Evolutionary conservation across 1,284 basidiomycete genomes (phyloP), one percentile per base, ranked within the genome.

Genomic region (Boletus subluridellus): DNA sequence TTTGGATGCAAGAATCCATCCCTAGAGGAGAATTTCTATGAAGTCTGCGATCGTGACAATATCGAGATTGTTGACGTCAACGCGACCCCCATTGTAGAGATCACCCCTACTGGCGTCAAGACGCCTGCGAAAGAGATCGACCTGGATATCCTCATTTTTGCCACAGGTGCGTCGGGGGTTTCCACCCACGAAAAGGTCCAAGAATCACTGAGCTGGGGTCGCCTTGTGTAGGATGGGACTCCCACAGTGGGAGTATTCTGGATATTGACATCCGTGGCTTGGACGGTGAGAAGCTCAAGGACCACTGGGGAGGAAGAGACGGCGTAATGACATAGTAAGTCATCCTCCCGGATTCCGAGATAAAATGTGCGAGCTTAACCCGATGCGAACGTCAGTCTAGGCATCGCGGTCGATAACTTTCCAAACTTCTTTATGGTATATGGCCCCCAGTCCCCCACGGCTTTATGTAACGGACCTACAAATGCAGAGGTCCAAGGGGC

Each of bases 351-450:
- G 9, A 28, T 32, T 5, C 37, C 30, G 21, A 35, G 30, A 55
- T 24, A 9, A n/a, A 17, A 26, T 12, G 34, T 2, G 21, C 21
- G 21, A 26, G 34, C 39, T 30, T 12, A 5, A 46, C 10, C 9
- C 30, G 6, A 30, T 38, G 32, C 12, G 12, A 60, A 55, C 28
- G 0, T 11, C 15, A 60, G 59, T 21, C 44, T 61, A 2, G 59
- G 59, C 28, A 28, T 60, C 26, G 21, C 52, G 2, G 54, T 38
- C 34, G 44, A 60, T 10, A 60, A 57, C 35, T 60, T 60, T 34
- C 53, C 59, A 8, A 57, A 61, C 39, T 50, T 61, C 30, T 60
- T 61, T 41, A 50, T 57, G 34, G 4, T 60, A 11, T 61, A 60
- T 28, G 59, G 59, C 1, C 52, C 59, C 4, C 59, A 60, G 11